These are phyloP conservation scores for Tulasnella sp. DNA, from an alignment of 768 basidiomycete genomes.

Conservation along the genomic window DNA sequence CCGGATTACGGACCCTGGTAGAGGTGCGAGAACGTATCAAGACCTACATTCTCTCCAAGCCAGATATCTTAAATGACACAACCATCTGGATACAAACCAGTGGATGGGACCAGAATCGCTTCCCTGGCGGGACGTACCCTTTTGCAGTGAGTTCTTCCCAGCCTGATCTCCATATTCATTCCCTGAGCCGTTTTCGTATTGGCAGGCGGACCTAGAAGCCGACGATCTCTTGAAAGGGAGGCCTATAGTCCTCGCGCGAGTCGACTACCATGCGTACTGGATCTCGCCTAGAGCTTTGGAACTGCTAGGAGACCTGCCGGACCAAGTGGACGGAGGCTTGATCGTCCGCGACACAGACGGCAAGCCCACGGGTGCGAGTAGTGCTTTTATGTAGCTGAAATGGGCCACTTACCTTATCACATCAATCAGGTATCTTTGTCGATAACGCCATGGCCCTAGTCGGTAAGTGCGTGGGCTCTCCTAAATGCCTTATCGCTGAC, in stretches of 20 bases:
- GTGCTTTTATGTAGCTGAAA: no score
- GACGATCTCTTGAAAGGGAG: constrained; percentile 70
- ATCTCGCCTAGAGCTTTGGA: constrained; percentile 73
- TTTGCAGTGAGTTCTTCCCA: constrained; percentile 56
- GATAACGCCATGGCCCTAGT: constrained; percentile 88
- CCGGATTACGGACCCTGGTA: constrained; percentile 39
- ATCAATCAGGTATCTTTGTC: constrained; percentile 65
- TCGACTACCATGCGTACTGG: constrained; percentile 89
- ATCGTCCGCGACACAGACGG: constrained; percentile 68
- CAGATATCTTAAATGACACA: constrained; percentile 58
- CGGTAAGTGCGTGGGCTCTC: constrained; percentile 33
- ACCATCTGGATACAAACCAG: constrained; percentile 77
- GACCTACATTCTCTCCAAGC: constrained; percentile 59
- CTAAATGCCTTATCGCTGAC: neutral
- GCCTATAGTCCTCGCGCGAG: constrained; percentile 71
- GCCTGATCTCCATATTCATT: neutral
- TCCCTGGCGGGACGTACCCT: constrained; percentile 59
- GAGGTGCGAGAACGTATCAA: constrained; percentile 68
- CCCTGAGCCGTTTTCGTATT: neutral
- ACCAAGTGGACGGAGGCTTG: constrained; percentile 69
- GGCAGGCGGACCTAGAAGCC: constrained; percentile 69
- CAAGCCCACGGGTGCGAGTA: constrained; percentile 64
- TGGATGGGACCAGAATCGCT: constrained; percentile 90
- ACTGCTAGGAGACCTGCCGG: constrained; percentile 59
- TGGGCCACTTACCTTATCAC: neutral